Evolutionary conservation across 2,329 filamentous ascomycete species (phyloP).

Genomic region (Ophiostoma himal-ulmi): DNA sequence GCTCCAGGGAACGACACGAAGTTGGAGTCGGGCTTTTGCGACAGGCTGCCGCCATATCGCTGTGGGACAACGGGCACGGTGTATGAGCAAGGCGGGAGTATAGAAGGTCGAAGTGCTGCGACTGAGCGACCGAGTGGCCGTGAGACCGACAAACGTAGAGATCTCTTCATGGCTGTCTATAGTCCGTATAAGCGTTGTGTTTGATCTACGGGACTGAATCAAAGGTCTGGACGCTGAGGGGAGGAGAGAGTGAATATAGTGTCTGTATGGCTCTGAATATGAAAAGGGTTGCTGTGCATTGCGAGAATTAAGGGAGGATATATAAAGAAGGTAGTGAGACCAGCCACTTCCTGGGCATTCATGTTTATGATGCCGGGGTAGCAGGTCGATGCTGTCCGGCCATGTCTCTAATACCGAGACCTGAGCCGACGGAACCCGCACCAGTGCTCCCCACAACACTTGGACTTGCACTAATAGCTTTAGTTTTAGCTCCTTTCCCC

Average conservation of each 20-base stretch:
- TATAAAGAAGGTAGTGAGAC: background rate
- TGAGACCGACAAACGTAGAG: background rate
- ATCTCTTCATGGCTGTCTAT: slow-evolving; percentile 12
- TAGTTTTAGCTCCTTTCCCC: slow-evolving; percentile 5
- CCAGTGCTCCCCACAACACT: background rate
- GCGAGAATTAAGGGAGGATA: background rate
- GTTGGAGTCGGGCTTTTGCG: slow-evolving; percentile 50
- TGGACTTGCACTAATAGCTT: background rate
- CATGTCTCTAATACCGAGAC: slow-evolving; percentile 18
- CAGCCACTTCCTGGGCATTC: background rate
- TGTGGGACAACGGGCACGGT: background rate
- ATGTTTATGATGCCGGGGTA: slow-evolving; percentile 1
- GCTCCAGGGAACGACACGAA: slow-evolving; percentile 83
- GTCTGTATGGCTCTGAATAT: no score
- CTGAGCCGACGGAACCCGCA: slow-evolving; percentile 35
- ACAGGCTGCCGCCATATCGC: slow-evolving; percentile 43
- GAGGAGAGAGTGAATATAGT: no score
- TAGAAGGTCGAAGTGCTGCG: background rate
- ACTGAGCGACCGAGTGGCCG: background rate
- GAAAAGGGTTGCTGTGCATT: no score
- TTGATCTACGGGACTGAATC: no score
- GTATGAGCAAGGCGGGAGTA: background rate
- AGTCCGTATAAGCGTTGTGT: no score
- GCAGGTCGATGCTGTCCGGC: background rate
- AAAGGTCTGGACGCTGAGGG: no score